Evolutionary conservation across 208 protist species (phyloP), one percentile per base, ranked within the genome.

Genomic region (Borovskyia barvae): DNA sequence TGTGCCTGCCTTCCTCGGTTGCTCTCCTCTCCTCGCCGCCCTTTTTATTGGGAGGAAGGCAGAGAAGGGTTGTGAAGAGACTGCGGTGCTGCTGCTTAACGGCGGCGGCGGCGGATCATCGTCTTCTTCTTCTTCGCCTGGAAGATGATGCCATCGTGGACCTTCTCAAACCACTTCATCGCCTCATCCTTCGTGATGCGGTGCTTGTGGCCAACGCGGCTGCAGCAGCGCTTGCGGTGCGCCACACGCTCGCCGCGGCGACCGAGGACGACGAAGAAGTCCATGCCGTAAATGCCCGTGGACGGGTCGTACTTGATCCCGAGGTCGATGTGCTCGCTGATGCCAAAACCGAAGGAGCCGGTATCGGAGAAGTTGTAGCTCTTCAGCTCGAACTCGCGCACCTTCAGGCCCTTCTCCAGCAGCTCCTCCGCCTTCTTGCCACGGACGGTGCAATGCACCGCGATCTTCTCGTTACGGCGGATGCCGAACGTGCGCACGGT

Each of bases 241-340:
- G 92, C 68, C 35, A 99, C 97, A 67, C 98, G 94, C 71, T 87
- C 84, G 57, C 98, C 98, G 67, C 97, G 95, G 77, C 99, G 95
- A 40, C 86, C 83, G 51, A 99, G 95, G 54, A 99, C 97, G 61
- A 99, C 97, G 87, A 97, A 99, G 80, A 98, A 96, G 79, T 97
- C 90, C 91, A 97, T 97, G 79, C 97, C 96, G 77, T 98, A 99
- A 61, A 99, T 99, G 90, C 99, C 99, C 36, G 97, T 99, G 59
- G 80, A 88, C 66, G 98, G 98, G 78, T 99, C 99, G 92, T 99
- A 99, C 92, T 99, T 99, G 84, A 99, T 95, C 65, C 99, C 99
- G 45, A 99, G 95, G 93, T 99, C 99, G 68, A 99, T 99, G 96
- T 99, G 99, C 91, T 99, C 99, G 63, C 96, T 82, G 79, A 99